Percentiles rank a stretch among this genome's conserved stretches.
Conservation (phyloP, 768 basidiomycete species). For the Gloeostereum incarnatum region DNA sequence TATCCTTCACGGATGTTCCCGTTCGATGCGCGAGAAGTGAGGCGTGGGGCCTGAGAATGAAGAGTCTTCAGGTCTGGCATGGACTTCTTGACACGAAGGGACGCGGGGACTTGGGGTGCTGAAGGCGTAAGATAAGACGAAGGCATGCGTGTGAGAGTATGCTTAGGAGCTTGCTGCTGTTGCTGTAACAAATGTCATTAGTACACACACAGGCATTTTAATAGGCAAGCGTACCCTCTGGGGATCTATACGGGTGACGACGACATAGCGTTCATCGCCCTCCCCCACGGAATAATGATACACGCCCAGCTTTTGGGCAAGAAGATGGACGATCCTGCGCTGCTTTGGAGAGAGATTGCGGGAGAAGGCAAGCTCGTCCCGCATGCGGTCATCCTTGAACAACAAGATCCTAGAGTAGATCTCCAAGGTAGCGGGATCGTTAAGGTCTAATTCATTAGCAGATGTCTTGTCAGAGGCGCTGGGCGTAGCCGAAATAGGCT, state of each 20-base stretch:
- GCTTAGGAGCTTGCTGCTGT: conserved; percentile 35
- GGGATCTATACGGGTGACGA: conserved; percentile 87
- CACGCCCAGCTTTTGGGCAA: conserved; percentile 93
- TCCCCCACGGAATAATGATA: conserved; percentile 92
- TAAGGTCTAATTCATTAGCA: conserved; percentile 79
- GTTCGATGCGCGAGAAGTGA: conserved; percentile 75
- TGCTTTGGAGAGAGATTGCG: conserved; percentile 77
- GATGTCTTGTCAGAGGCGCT: conserved; percentile 57
- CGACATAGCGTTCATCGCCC: conserved; percentile 88
- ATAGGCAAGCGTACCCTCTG: conserved; percentile 52
- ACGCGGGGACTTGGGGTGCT: conserved; percentile 31
- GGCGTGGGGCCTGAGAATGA: conserved; percentile 70
- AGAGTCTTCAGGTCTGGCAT: conserved; percentile 97
- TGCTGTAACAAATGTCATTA: conserved; percentile 17
- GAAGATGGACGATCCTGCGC: conserved; percentile 86
- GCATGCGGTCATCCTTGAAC: conserved; percentile 97
- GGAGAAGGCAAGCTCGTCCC: conserved; percentile 97
- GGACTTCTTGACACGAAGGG: conserved; percentile 89
- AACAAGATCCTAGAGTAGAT: conserved; percentile 94
- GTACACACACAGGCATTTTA: conserved; percentile 8
- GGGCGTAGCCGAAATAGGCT: conserved; percentile 48
- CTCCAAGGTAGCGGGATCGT: conserved; percentile 91
- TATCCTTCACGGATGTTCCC: conserved; percentile 84
- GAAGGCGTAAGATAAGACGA: conserved; percentile 68
- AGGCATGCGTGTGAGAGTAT: conserved; percentile 71